A percentile compares a stretch with the other conserved stretches of the same genome.
These are phyloP conservation scores for Leccinum barrowsii DNA, from an alignment of 768 basidiomycete species.

Conservation along the genomic window DNA sequence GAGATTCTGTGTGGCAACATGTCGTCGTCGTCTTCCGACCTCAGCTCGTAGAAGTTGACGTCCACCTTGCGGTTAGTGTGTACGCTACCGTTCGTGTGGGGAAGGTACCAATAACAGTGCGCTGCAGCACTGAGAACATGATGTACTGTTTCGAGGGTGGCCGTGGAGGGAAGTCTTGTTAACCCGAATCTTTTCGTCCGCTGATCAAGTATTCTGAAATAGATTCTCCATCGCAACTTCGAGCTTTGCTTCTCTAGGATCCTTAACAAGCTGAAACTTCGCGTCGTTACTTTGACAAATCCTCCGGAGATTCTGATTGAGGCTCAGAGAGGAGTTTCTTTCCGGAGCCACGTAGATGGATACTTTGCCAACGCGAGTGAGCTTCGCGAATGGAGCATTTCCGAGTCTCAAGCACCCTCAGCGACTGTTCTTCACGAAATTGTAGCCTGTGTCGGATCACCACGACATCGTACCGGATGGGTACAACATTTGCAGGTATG, in stretches of 20 bases:
- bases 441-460: too few relatives aligned
- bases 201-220: slow-evolving; percentile 2
- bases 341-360: neutral
- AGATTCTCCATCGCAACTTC: neutral
- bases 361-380: neutral
- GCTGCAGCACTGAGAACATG: slow-evolving; percentile 12
- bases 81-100: neutral
- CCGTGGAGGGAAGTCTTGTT: neutral
- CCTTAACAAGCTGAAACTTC: neutral
- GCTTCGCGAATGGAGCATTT: neutral
- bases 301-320: neutral
- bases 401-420: too few relatives aligned
- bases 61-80: neutral
- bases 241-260: neutral
- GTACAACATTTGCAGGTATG: too few relatives aligned
- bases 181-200: neutral
- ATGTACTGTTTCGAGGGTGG: neutral
- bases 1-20: neutral
- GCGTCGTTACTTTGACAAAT: neutral
- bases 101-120: slow-evolving; percentile 22
- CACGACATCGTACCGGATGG: too few relatives aligned
- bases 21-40: neutral
- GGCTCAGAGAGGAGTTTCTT: neutral
- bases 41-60: slow-evolving; percentile 13
- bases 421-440: too few relatives aligned